Percentiles rank a stretch among this genome's conserved stretches.
Evolutionary conservation across 2,329 filamentous ascomycete species (phyloP).

Genomic region (Beauveria asiatica): DNA sequence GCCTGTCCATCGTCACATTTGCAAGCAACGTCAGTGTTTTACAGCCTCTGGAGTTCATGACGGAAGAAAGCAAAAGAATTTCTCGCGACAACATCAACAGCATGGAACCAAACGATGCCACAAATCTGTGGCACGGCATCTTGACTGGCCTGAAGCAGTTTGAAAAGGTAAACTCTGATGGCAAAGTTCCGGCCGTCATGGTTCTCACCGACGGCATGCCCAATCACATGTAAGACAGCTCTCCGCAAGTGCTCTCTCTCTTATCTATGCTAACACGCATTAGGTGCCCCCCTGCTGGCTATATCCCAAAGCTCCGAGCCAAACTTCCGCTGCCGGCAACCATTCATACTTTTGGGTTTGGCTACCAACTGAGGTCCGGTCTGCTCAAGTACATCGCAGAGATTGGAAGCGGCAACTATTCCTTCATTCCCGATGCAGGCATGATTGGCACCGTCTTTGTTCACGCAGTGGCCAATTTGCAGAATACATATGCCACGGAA

Average conservation of each 20-base stretch:
- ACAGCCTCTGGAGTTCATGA: conserved; percentile 41
- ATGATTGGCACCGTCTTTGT: conserved; percentile 58
- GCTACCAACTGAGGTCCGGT: conserved; percentile 30
- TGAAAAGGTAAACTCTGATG: conserved; percentile 19
- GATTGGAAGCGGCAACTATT: conserved; percentile 46
- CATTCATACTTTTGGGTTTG: conserved; percentile 31
- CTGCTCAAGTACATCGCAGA: conserved; percentile 54
- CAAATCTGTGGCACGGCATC: conserved; percentile 53
- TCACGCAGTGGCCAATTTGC: conserved; percentile 53
- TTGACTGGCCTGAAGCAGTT: conserved; percentile 42
- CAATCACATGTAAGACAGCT: conserved; percentile 37
- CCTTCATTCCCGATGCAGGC: conserved; percentile 53
- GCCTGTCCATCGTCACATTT: conserved; percentile 51
- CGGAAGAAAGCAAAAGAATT: conserved; percentile 32
- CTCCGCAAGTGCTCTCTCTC: neutral
- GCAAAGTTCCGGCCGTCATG: conserved; percentile 41
- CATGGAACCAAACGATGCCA: conserved; percentile 31
- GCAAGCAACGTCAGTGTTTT: conserved; percentile 32
- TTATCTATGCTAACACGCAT: neutral
- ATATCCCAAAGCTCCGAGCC: conserved; percentile 42
- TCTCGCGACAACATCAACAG: conserved; percentile 33
- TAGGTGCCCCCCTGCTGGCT: conserved; percentile 42
- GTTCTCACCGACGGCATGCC: conserved; percentile 48
- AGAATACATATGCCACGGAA: conserved; percentile 46
- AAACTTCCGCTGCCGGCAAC: conserved; percentile 33